Evolutionary conservation across 305 asterid genomes (phyloP), one percentile per base, ranked within the genome.

Genomic region (Fraxinus nigra): DNA sequence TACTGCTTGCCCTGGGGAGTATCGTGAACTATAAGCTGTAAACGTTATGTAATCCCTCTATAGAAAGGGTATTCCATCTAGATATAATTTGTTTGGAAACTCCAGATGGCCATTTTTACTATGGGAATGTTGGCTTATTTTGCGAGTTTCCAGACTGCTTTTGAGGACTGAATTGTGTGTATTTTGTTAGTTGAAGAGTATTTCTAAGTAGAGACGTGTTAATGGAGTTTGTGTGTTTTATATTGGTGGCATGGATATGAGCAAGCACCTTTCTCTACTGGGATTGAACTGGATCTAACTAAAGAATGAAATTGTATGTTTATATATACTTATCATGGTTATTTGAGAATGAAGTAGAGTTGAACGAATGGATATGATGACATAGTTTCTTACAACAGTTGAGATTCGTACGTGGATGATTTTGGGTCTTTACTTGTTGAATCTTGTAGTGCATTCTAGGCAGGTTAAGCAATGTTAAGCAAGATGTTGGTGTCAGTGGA

Each of bases 41-140:
- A 33, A 77, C 43, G 65, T 75, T 63, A 14, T 72, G 61, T 76
- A 43, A 14, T 33, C 82, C 82, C 82, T 40, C 14, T 81, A 28
- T 69, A 11, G 56, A 63, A 75, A 78, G 76, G 82, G 82, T 76
- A 81, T 70, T 76, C 80, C 74, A 32, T 88, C 87, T 88, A 86
- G 89, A 86, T 88, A 86, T 78, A 80, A 56, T 79, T 77, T 81
- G 72, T 82, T 82, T 77, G 48, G 56, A 77, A 43, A 22, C 78
- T 67, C 7, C 59, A 59, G 30, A 7, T 20, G 32, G 75, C 75
- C 75, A 69, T 65, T 65, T 65, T 65, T 65, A 24, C 35, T 8
- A 1, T 69, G 75, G 20, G 20, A 28, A 30, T 28, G 10, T 69
- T 28, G 75, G 75, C 40, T 30, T 69, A 69, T 69, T 69, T 30